These are phyloP conservation scores for Pseudogymnoascus sp. DNA, from an alignment of 2,329 filamentous ascomycete genomes.

Conservation along the genomic window DNA sequence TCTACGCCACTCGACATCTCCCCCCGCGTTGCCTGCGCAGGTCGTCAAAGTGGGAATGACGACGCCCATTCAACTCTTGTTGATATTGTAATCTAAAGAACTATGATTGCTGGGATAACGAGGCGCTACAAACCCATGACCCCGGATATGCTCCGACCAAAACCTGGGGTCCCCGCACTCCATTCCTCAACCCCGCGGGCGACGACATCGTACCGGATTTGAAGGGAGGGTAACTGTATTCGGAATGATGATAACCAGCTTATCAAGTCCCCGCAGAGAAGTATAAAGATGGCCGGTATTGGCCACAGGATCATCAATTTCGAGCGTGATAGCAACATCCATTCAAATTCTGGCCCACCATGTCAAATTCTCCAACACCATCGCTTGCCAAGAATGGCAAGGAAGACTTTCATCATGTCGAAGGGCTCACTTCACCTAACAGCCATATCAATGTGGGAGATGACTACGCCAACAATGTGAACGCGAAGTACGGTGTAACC, in stretches of 20 bases:
- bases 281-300: neutral
- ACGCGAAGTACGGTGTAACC: constrained; percentile 24
- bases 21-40: neutral
- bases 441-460: neutral
- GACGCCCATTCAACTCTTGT: neutral
- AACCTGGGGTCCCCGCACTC: neutral
- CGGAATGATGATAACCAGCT: neutral
- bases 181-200: neutral
- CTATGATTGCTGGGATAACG: neutral
- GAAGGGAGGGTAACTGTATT: neutral
- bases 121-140: neutral
- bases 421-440: constrained; percentile 7
- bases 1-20: neutral
- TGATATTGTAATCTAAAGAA: neutral
- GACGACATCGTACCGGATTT: neutral
- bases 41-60: neutral
- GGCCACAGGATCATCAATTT: neutral
- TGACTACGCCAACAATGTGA: constrained; percentile 29
- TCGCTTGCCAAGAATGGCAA: constrained; percentile 15
- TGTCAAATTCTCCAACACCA: constrained; percentile 16
- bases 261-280: neutral
- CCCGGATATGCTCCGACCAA: neutral
- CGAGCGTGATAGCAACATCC: neutral
- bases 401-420: constrained; percentile 6
- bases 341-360: constrained; percentile 12